Conservation (phyloP, 129 eudicot genomes). For the Tagetes patula region DNA sequence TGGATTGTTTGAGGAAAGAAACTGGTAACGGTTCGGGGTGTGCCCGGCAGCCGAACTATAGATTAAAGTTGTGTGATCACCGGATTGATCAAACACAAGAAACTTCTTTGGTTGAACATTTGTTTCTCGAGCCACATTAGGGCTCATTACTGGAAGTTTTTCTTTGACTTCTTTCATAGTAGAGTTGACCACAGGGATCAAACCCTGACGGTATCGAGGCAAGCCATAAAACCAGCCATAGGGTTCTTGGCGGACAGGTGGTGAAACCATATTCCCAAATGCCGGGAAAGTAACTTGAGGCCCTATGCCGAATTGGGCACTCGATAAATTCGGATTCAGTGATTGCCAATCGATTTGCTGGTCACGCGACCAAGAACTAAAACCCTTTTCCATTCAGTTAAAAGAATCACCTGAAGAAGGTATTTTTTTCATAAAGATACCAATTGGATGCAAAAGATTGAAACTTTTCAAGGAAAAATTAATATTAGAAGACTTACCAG, state of each 20-base stretch:
- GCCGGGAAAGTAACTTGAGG: conserved; percentile 36
- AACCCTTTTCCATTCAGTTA: conserved; percentile 65
- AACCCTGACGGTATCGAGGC: conserved; percentile 29
- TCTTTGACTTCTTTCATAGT: conserved; percentile 21
- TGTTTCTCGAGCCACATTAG: conserved; percentile 11
- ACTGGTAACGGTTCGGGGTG: conserved; percentile 34
- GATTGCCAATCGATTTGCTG: conserved; percentile 32
- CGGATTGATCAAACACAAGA: conserved; percentile 85
- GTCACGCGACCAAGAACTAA: conserved; percentile 51
- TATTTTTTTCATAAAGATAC: conserved; percentile 2
- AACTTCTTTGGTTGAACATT: conserved; percentile 49
- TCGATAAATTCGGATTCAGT: conserved; percentile 29
- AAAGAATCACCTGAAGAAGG: conserved; percentile 47
- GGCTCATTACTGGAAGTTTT: conserved; percentile 26
- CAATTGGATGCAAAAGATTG: neutral
- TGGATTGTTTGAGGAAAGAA: conserved; percentile 24
- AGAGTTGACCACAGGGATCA: conserved; percentile 41
- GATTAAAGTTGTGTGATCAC: conserved; percentile 66
- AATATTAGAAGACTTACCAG: conserved; percentile 35
- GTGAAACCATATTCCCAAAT: conserved; percentile 37
- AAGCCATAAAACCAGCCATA: conserved; percentile 47
- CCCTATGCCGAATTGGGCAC: conserved; percentile 37
- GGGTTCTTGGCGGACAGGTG: conserved; percentile 32
- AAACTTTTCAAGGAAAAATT: neutral
- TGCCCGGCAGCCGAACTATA: conserved; percentile 42